Percentiles rank a stretch among this genome's conserved stretches.
These are phyloP conservation scores for Hypericum perforatum DNA, from an alignment of 345 rosid genomes.

Conservation along the genomic window DNA sequence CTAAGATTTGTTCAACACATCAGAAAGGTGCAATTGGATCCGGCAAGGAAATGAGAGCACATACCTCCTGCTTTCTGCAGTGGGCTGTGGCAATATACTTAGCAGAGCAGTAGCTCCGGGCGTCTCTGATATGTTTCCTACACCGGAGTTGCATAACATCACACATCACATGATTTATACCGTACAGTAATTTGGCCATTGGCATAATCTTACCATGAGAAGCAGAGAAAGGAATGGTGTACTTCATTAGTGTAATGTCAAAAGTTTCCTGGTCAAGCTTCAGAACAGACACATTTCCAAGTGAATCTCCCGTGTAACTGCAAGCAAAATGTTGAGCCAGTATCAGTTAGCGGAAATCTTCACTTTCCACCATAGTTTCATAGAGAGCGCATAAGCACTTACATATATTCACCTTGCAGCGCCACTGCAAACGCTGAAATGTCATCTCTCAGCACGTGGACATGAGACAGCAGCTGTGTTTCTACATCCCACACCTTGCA, in stretches of 20 bases:
- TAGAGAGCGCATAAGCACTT: slow-evolving; percentile 22
- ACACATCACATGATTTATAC: slow-evolving; percentile 1
- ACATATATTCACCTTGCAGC: slow-evolving; percentile 59
- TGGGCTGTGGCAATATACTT: slow-evolving; percentile 56
- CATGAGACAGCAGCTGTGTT: slow-evolving; percentile 44
- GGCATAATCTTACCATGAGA: slow-evolving; percentile 46
- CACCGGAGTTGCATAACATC: slow-evolving; percentile 3
- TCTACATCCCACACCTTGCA: slow-evolving; percentile 82
- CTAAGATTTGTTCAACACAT: no score
- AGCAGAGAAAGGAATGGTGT: slow-evolving; percentile 57
- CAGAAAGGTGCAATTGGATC: no score
- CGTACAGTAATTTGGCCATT: background rate
- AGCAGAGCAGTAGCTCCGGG: slow-evolving; percentile 45
- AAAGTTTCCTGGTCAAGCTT: slow-evolving; percentile 45
- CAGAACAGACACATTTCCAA: slow-evolving; percentile 59
- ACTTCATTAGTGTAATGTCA: slow-evolving; percentile 42
- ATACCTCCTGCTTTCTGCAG: slow-evolving; percentile 82
- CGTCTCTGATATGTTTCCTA: slow-evolving; percentile 50
- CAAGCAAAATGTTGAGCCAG: slow-evolving; percentile 11
- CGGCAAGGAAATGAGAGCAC: no score
- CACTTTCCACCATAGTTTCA: background rate
- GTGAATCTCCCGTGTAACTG: slow-evolving; percentile 76
- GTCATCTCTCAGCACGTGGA: slow-evolving; percentile 40
- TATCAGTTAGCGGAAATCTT: background rate
- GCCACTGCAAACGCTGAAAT: slow-evolving; percentile 58